phyloP scores from a whole-genome alignment of 2,329 filamentous ascomycete genomes.

The Epicoccum nigrum region DNA sequence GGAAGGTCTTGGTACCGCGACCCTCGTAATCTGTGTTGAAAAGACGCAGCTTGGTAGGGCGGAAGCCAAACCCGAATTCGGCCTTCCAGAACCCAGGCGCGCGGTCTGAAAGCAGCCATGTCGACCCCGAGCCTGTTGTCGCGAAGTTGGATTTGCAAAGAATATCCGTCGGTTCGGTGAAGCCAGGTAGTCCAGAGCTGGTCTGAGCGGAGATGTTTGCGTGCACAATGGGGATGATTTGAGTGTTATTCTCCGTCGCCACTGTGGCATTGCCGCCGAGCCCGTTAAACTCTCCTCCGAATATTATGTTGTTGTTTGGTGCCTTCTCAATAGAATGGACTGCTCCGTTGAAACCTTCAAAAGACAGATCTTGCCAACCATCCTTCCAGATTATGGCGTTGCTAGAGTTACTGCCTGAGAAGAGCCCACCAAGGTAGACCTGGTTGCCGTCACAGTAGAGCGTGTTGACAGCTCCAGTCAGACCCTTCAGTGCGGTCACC shows the following conservation, averaged over 20 bases:
- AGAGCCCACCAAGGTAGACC: slow-evolving; percentile 92
- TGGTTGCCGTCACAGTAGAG: slow-evolving; percentile 82
- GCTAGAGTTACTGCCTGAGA: slow-evolving; percentile 78
- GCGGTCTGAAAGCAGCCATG: slow-evolving; percentile 81
- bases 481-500: slow-evolving; percentile 76
- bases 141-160: slow-evolving; percentile 74
- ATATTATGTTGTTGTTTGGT: slow-evolving; percentile 83
- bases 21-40: slow-evolving; percentile 87
- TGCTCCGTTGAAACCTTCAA: slow-evolving; percentile 92
- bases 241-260: slow-evolving; percentile 70
- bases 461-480: slow-evolving; percentile 81
- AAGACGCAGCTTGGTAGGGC: slow-evolving; percentile 83
- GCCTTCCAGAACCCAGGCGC: slow-evolving; percentile 83
- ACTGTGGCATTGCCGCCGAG: slow-evolving; percentile 82
- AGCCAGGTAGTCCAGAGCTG: slow-evolving; percentile 66
- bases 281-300: slow-evolving; percentile 88
- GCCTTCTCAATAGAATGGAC: slow-evolving; percentile 84
- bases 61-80: slow-evolving; percentile 80
- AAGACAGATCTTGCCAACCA: slow-evolving; percentile 78
- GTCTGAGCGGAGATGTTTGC: slow-evolving; percentile 74
- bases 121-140: slow-evolving; percentile 70
- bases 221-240: slow-evolving; percentile 83
- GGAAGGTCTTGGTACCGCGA: slow-evolving; percentile 85
- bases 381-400: slow-evolving; percentile 87
- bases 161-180: slow-evolving; percentile 78